Base-by-base conservation (phyloP, 768 basidiomycete genomes). In the Candolleomyces efflorescens region DNA sequence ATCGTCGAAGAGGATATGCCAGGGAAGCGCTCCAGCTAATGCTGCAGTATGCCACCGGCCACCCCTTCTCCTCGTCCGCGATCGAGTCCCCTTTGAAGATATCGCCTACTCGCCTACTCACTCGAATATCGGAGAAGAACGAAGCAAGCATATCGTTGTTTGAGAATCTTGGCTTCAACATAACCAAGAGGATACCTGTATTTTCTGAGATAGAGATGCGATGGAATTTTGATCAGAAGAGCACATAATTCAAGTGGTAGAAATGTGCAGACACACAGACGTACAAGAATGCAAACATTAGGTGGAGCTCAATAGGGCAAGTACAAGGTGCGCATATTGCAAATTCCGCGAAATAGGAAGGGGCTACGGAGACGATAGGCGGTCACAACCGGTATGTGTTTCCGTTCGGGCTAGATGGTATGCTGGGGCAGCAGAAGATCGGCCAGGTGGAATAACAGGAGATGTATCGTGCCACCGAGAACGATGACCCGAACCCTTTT, bases 151-250 rank as follows among this genome's bases (percentile, higher is more conserved):
- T 92, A 24, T 67, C 68, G 6, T 74, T 97, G 9, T 97, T 97
- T 64, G 72, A 81, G 63, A 82, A 81, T 60, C 80, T 97, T 0
- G 93, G 91, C 0, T 97, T 97, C 64, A 67, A 66, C 17, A 72
- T 88, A 37, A 84, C 82, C 10, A 89, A 88, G 65, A 71, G 74
- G 11, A 85, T 87, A 15, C 80, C 85, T 51, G 86, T 91, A 10
- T 98, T 94, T 62, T 75, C 81, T 37, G 92, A 98, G 71, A 81
- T 92, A 15, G 94, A 96, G 73, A 81, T 97, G 84, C 81, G 89
- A 24, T 81, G 72, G 70, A 37, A 23, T 20, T 3, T n/a, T 3
- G 51, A 39, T 12, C n/a, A 20, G 38, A 22, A 13, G n/a, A 11
- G n/a, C n/a, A n/a, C n/a, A n/a, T n/a, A n/a, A n/a, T n/a, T n/a